Evolutionary conservation across 129 eudicot species (phyloP), one percentile per base, ranked within the genome.

Genomic region (Artemisia annua): DNA sequence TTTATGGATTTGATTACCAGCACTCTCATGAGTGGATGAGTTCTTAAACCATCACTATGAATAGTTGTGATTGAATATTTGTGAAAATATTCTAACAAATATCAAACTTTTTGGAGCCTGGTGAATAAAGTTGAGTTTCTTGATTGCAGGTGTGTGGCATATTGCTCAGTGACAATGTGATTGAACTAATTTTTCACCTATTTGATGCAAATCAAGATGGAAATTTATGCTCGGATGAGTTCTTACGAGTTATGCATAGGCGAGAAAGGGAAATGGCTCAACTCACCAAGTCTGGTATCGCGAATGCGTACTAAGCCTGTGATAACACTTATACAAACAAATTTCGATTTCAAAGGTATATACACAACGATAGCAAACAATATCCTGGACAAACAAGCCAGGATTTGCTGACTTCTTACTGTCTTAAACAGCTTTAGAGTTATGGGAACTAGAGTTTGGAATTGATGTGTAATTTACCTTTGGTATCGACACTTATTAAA

Each of bases 201-300:
- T 91, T 88, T 71, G 96, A 88, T 71, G 77, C 84, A 66, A 86
- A 91, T 70, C 63, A 75, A 52, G 97, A 91, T 68, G 97, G 91
- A 18, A 75, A 66, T 71, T 68, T 91, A 58, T 79, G 97, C 39
- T 76, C 86, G 0, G 83, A 84, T 1, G 97, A 91, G 87, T 88
- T 91, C 35, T 65, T 88, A 44, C 82, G 93, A 59, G 93, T 91
- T 22, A 71, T 91, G 72, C 77, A 84, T 63, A 88, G 87, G 63
- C 88, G 96, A 46, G 88, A 85, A 79, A 83, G 69, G 60, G 97
- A 91, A 50, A 79, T 80, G 44, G 80, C 87, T 71, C 87, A 84
- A 46, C 90, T 92, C 4, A 81, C 78, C 0, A 84, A 84, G 26
- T 65, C 87, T 7, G 98, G 98, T 22, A 49, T 89, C 52, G 67